Conservation (phyloP, 371 early-diverging fungal species). For the Mortierella sp. region DNA sequence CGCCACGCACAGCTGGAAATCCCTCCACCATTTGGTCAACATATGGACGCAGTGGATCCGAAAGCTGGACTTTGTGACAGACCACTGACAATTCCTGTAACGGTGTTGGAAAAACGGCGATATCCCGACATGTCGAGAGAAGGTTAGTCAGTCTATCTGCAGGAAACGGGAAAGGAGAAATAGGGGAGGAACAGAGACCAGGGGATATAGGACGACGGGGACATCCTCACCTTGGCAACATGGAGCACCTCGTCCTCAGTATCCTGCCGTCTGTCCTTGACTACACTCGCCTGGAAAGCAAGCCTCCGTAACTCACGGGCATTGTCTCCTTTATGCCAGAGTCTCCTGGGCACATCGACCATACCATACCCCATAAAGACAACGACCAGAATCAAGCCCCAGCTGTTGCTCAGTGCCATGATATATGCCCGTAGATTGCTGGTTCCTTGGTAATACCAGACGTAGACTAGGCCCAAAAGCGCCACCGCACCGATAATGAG, state of each 20-base stretch:
- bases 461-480: conserved; percentile 70
- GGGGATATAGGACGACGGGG: not conserved
- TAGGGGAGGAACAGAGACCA: no score
- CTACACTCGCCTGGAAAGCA: conserved; percentile 72
- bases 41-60: conserved; percentile 61
- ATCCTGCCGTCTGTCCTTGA: conserved; percentile 82
- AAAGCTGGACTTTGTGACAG: conserved; percentile 55
- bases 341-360: conserved; percentile 85
- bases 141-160: not conserved
- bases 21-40: conserved; percentile 65
- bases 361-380: conserved; percentile 93
- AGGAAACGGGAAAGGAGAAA: not conserved
- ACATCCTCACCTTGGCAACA: conserved; percentile 65
- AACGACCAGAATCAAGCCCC: conserved; percentile 89
- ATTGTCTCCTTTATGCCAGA: conserved; percentile 82
- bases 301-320: conserved; percentile 69
- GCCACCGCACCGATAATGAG: conserved; percentile 71
- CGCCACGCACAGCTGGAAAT: conserved; percentile 60
- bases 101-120: not conserved
- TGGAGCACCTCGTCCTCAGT: conserved; percentile 78
- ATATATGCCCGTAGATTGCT: conserved; percentile 74
- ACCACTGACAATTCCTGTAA: conserved; percentile 53
- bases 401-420: conserved; percentile 94
- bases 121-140: no score
- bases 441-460: conserved; percentile 67